Base-by-base conservation (phyloP, 495 filamentous ascomycete species). In the Paragyromitra xinjiangensis region DNA sequence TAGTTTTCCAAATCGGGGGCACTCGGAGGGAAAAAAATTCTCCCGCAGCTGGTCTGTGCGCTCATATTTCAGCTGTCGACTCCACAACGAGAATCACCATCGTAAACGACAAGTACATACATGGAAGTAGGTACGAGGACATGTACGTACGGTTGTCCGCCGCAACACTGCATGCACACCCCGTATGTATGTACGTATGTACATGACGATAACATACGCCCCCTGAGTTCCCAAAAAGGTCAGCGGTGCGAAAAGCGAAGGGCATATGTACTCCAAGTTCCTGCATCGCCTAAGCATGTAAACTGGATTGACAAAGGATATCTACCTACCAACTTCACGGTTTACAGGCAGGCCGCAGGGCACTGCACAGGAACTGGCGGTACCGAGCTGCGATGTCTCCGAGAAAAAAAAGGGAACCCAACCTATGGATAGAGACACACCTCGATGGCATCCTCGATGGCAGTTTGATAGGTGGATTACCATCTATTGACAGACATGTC, bases 221-320 rank as follows among this genome's bases (percentile, higher is more conserved):
- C 74, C 74, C 74, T 77, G 74, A 77, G 45, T 77, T 73, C 74
- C 74, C 29, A 77, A 77, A 77, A 9, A 73, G 48, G 73, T 14
- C 59, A 65, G 59, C 68, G 39, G 61, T 73, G 69, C 61, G 61
- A 58, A 75, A 37, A 22, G 6, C 34, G 56, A 64, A 64, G 53
- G 19, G 24, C 40, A 48, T 73, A 64, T 34, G 59, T 29, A 44
- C 58, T 29, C 59, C 42, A 53, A 1, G 59, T 63, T 40, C 69
- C 68, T 77, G 59, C 62, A 72, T 73, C 58, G 73, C 73, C 51
- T 73, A 40, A 75, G 68, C 45, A 61, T 63, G 37, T 58, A 63
- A 53, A 74, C 53, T 48, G 39, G 45, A 50, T 72, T 72, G 51
- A 56, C 50, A 24, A 34, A 16, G 9, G 37, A 37, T 71, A 64